Evolutionary conservation across 1,284 basidiomycete species (phyloP), one percentile per base, ranked within the genome.

Genomic region (Trametes hirsuta): DNA sequence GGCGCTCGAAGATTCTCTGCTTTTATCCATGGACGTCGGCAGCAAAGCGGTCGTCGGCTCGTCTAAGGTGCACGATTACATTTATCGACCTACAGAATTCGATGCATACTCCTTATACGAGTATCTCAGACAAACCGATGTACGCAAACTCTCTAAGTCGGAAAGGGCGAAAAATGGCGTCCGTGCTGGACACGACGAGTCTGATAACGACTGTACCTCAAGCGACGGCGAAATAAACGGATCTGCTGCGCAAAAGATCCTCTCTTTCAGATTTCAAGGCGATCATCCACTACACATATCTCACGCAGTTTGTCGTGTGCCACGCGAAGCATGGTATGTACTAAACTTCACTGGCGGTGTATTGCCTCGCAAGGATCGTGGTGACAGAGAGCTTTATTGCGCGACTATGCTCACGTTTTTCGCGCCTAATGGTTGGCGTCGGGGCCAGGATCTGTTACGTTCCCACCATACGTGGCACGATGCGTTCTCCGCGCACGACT

Each of bases 121-220:
- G 21, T 35, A 47, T 5, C 4, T 36, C 3, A 3, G 46, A 44
- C 4, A 30, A n/a, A 12, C 30, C 14, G 10, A 34, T 30, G 49
- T n/a, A n/a, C n/a, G n/a, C n/a, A n/a, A n/a, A n/a, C n/a, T n/a
- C n/a, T n/a, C n/a, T n/a, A n/a, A n/a, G n/a, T n/a, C n/a, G n/a
- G 2, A 76, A 75, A 74, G 65, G 69, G 50, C 65, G 68, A 8
- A 55, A 65, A 9, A 74, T 70, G 55, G n/a, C n/a, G n/a, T n/a
- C n/a, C n/a, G n/a, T n/a, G n/a, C n/a, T n/a, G n/a, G n/a, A n/a
- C n/a, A n/a, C n/a, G n/a, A n/a, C n/a, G n/a, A n/a, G n/a, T n/a
- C n/a, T n/a, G n/a, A n/a, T n/a, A n/a, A n/a, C n/a, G n/a, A n/a
- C n/a, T n/a, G n/a, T n/a, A n/a, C n/a, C n/a, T n/a, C n/a, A n/a